Conservation (phyloP, 2,329 filamentous ascomycete species). For the Ophiostoma pallidulum region DNA sequence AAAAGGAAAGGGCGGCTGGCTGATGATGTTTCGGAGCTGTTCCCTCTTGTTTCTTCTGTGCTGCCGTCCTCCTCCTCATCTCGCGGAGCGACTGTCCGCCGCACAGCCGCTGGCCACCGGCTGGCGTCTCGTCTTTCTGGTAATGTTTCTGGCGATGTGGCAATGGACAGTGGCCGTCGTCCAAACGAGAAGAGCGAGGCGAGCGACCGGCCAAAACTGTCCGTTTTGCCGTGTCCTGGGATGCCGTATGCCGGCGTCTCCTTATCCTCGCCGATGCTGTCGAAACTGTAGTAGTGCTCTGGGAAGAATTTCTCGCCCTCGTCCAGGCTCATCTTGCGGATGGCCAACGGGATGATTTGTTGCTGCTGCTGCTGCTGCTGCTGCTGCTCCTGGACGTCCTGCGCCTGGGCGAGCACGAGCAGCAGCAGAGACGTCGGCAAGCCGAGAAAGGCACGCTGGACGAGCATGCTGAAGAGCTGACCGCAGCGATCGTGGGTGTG, state of each 20-base stretch:
- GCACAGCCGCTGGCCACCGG: conserved; percentile 2
- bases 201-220: conserved; percentile 8
- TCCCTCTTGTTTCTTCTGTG: conserved; percentile 11
- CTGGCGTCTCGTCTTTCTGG: not conserved
- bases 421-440: conserved; percentile 34
- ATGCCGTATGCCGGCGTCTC: not conserved
- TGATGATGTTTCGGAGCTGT: conserved; percentile 25
- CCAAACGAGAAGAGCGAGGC: conserved; percentile 10
- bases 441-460: conserved; percentile 4
- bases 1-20: not conserved
- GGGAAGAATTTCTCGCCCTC: conserved; percentile 65
- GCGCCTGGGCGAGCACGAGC: conserved; percentile 32
- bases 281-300: conserved; percentile 49
- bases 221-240: not conserved
- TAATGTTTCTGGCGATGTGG: not conserved
- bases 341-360: conserved; percentile 41
- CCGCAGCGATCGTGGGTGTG: not conserved
- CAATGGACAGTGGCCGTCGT: conserved; percentile 2
- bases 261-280: conserved; percentile 3
- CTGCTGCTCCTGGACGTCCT: conserved; percentile 24
- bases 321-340: conserved; percentile 64
- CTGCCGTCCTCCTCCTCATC: not conserved
- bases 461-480: conserved; percentile 3
- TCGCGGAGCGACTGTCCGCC: not conserved
- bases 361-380: conserved; percentile 5